Base-by-base conservation (phyloP, 2,329 filamentous ascomycete genomes). In the Helminthosporium solani region DNA sequence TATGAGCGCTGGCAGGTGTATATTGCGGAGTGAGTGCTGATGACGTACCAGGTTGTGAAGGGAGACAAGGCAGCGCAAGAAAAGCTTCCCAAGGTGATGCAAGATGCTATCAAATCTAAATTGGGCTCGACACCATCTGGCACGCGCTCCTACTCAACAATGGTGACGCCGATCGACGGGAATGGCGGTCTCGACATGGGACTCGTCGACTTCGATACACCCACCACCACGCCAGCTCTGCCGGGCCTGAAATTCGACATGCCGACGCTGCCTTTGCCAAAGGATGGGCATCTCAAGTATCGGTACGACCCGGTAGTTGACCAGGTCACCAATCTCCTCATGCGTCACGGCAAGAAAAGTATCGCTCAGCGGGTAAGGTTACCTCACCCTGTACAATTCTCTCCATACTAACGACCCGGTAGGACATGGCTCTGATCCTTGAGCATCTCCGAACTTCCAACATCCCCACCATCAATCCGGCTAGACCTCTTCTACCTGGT, bases 331-430 rank as follows among this genome's bases (percentile, higher is more conserved):
- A 91, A 90, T 67, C 78, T 96, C 58, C 73, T 99, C 53, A 99
- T 97, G 92, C 78, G 79, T 60, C 82, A 97, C 71, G 94, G 94
- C 59, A 95, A 96, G 77, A 82, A 95, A 68, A 87, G 86, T 64
- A 80, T 82, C 69, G 94, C 94, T n/a, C 90, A 99, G 71, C 84
- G 85, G 75, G 90, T 95, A 78, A 48, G 82, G n/a, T 53, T 43
- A 37, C 67, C 47, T 9, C 42, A 15, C 36, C 7, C 9, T 21
- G n/a, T 30, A 40, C 42, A 7, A 23, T 18, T 23, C 44, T 31
- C 6, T 39, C 27, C 46, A 37, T 48, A 37, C 35, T 42, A 43
- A 33, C 25, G 25, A 23, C 16, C n/a, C 16, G 16, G 20, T 42
- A 96, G 88, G 86, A 95, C 72, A 90, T 96, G 85, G 80, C 85